These are phyloP conservation scores for Martiniozyma asiatica DNA, from an alignment of 1,139 yeast genomes.

Conservation along the genomic window DNA sequence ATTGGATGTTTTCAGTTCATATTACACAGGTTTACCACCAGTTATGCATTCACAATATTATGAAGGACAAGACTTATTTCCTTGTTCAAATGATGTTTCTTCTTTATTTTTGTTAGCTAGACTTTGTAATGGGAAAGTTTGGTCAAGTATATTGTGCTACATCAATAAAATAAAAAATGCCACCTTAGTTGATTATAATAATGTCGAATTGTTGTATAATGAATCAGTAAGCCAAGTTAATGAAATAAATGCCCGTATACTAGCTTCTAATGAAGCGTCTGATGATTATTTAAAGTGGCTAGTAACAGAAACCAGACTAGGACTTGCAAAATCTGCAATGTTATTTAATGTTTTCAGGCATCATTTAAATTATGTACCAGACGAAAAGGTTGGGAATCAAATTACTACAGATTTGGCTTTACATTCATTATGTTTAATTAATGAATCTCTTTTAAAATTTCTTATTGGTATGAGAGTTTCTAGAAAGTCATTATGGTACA, in stretches of 20 bases:
- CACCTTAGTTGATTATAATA: slow-evolving; percentile 4
- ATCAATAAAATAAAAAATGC: slow-evolving; percentile 12
- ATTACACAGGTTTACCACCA: slow-evolving; percentile 15
- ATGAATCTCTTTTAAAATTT: slow-evolving; percentile 14
- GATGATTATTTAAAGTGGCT: slow-evolving; percentile 9
- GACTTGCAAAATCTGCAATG: slow-evolving; percentile 13
- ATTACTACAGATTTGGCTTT: slow-evolving; percentile 11
- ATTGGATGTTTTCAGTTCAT: slow-evolving; percentile 13
- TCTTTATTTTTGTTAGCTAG: slow-evolving; percentile 11
- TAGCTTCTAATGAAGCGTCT: slow-evolving; percentile 2
- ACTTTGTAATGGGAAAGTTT: slow-evolving; percentile 11
- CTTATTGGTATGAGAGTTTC: slow-evolving; percentile 8
- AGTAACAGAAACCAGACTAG: slow-evolving; percentile 13
- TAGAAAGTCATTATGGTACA: slow-evolving; percentile 11
- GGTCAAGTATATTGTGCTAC: slow-evolving; percentile 11
- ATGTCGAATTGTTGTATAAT: slow-evolving; percentile 6
- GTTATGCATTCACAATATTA: slow-evolving; percentile 10
- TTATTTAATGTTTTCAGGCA: slow-evolving; percentile 10
- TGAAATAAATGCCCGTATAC: slow-evolving; percentile 7
- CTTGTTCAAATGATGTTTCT: slow-evolving; percentile 7
- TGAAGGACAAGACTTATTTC: slow-evolving; percentile 11
- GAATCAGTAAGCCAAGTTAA: slow-evolving; percentile 7
- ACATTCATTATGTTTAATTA: slow-evolving; percentile 13
- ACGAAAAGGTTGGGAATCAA: slow-evolving; percentile 1
- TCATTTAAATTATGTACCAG: slow-evolving; percentile 5